Evolutionary conservation across 1,284 basidiomycete genomes (phyloP), one percentile per base, ranked within the genome.

Genomic region (Sporisorium iseilematis-ciliati): DNA sequence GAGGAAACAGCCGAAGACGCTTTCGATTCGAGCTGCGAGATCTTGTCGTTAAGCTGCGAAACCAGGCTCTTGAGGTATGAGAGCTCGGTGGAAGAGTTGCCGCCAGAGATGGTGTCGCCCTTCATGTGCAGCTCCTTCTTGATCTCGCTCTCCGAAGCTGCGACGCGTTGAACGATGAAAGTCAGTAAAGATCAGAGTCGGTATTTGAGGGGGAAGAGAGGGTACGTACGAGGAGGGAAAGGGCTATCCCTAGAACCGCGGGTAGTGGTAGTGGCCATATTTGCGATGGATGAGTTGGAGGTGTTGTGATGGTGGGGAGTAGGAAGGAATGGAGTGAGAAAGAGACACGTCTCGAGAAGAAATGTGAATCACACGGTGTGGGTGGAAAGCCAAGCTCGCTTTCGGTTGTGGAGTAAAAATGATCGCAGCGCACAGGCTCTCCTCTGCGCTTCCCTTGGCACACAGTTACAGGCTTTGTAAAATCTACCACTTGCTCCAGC

Each of bases 31-130:
- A 84, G 65, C 53, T 59, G 53, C 12, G 57, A 31, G 54, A 84
- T 83, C 76, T 84, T 84, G 29, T 75, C 68, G 65, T 84, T 79
- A 35, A 84, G 74, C 71, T 84, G 80, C 23, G 81, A 70, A 38
- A 84, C 82, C 18, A 84, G 80, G 23, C 53, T 62, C 70, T 83
- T 84, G 65, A 84, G 79, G 70, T 84, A 84, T 49, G 51, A 61
- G 7, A 84, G 70, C 74, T 84, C 83, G 21, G 66, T 62, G 18
- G 62, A 63, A 16, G 56, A 55, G 7, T 52, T 57, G 7, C 61
- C 50, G 43, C 25, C 66, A 20, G 66, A 63, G 60, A 67, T 64
- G 26, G 70, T 67, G 50, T 77, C 67, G 7, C 63, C 65, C 56
- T 74, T 64, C 72, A 75, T 75, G 41, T 46, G 40, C 33, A 75